Evolutionary conservation across 129 eudicot species (phyloP), one percentile per base, ranked within the genome.

Genomic region (Flaveria trinervia): DNA sequence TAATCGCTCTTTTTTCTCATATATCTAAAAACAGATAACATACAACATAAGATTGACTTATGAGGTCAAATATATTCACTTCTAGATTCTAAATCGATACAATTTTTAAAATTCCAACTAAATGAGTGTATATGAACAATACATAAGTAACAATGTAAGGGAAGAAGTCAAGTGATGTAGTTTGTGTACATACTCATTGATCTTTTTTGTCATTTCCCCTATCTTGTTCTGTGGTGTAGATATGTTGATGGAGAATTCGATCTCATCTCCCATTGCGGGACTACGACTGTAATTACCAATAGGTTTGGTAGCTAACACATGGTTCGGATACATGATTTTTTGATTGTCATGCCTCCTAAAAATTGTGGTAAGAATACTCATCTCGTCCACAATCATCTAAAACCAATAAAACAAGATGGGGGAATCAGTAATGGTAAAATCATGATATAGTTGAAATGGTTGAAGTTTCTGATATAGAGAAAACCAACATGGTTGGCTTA

Each of bases 231-330:
- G 18, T 4, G 75, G 62, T 5, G 75, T 70, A 26, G 59, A 49
- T 46, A 70, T 70, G 74, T 48, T 30, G 61, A 70, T 49, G 46
- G 74, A 70, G 61, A 70, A 70, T 50, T 51, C 44, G 5, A 70
- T 70, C 75, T 70, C 75, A 28, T 70, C 75, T 50, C 45, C 75
- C 75, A 70, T 70, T 70, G 62, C 75, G 8, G 62, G 75, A 50
- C 75, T 70, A 50, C 75, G 62, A 50, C 75, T 70, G n/a, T 25
- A 70, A 50, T 70, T 70, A 28, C 75, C 75, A 28, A 70, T 70
- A 15, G 75, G 16, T 70, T 70, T 70, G 25, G 60, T 70, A 16
- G 75, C 62, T 70, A 70, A 70, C 8, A 70, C 61, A 44, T 30
- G 50, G 20, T 70, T 70, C 4, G 75, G 75, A 61, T 49, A 70